Conservation (phyloP, 1,139 yeast genomes). For the Kazachstania sp. region DNA sequence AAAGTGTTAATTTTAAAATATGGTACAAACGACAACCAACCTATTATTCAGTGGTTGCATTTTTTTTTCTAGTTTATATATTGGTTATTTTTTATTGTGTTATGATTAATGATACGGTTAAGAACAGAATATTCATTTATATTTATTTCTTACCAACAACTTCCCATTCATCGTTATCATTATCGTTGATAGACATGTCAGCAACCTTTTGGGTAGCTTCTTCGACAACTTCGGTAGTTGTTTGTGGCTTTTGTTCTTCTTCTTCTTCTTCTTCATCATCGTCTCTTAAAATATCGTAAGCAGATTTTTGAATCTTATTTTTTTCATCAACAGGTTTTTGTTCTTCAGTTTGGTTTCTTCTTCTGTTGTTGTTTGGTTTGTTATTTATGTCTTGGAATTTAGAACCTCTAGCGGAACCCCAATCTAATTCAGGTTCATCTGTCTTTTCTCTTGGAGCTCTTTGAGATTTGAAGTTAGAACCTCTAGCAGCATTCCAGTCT, state of each 20-base stretch:
- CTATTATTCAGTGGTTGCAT: no score
- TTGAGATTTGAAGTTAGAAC: slow-evolving; percentile 21
- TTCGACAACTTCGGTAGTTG: slow-evolving; percentile 20
- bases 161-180: slow-evolving; percentile 55
- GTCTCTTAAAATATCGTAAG: slow-evolving; percentile 55
- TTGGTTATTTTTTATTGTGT: neutral
- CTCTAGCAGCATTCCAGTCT: slow-evolving; percentile 56
- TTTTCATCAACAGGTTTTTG: slow-evolving; percentile 33
- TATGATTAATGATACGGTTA: neutral
- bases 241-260: slow-evolving; percentile 28
- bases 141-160: slow-evolving; percentile 44
- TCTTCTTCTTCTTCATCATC: slow-evolving; percentile 58
- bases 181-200: slow-evolving; percentile 28
- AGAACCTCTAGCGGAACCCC: slow-evolving; percentile 37
- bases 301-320: slow-evolving; percentile 46
- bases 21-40: no score
- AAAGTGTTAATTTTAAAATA: neutral
- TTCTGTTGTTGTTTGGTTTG: slow-evolving; percentile 18
- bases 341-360: slow-evolving; percentile 18
- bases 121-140: neutral
- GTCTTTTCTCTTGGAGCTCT: slow-evolving; percentile 30
- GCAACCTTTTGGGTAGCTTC: slow-evolving; percentile 41
- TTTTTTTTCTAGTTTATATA: neutral
- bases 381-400: slow-evolving; percentile 30
- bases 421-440: slow-evolving; percentile 34